These are phyloP conservation scores for Colletotrichum melonis DNA, from an alignment of 2,329 filamentous ascomycete genomes.

Conservation along the genomic window DNA sequence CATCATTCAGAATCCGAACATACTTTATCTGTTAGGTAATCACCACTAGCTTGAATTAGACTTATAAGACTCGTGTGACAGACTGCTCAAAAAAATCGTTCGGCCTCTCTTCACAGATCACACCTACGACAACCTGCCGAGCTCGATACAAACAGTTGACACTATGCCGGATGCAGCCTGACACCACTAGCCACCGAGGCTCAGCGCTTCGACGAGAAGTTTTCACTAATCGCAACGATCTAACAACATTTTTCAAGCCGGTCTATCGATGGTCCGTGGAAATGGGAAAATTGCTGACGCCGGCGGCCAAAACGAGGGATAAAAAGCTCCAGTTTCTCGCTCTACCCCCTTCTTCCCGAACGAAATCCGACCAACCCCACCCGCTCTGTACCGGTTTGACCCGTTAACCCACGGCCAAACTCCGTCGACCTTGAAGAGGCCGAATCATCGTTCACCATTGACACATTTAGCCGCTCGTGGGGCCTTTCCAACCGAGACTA, in stretches of 20 bases:
- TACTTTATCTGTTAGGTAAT: not conserved
- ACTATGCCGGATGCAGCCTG: not conserved
- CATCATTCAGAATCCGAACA: not conserved
- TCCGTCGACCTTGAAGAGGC: not conserved
- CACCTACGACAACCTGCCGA: not conserved
- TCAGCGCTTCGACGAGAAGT: not conserved
- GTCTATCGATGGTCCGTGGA: not conserved
- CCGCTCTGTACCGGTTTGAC: not conserved
- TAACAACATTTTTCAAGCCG: not conserved
- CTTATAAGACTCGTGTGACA: too few species aligned
- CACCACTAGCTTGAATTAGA: too few species aligned
- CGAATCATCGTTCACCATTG: not conserved
- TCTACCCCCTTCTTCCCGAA: not conserved
- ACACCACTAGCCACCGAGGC: not conserved
- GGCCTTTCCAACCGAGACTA: not conserved
- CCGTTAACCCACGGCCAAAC: not conserved
- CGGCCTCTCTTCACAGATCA: not conserved
- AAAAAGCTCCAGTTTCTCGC: not conserved
- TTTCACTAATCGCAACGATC: not conserved
- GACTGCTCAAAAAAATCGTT: too few species aligned
- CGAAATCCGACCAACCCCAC: not conserved
- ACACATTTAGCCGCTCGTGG: not conserved
- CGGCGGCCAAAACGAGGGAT: not conserved
- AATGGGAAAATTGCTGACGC: not conserved
- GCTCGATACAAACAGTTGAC: not conserved